Evolutionary conservation across 2,329 filamentous ascomycete species (phyloP).

Genomic region (Fusarium sp.): DNA sequence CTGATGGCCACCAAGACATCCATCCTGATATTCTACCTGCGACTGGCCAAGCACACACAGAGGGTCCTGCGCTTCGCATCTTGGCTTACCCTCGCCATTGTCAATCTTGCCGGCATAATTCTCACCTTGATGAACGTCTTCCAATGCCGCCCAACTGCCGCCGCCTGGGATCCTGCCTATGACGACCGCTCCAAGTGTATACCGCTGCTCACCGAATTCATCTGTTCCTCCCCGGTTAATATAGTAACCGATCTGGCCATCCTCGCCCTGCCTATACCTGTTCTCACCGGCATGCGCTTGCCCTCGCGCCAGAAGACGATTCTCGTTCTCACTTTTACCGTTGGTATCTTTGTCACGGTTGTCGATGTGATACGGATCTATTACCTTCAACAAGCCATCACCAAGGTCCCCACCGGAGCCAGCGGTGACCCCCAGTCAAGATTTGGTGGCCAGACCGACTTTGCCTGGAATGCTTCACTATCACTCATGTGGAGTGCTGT

Average conservation of each 20-base stretch:
- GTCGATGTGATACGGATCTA: slow-evolving; percentile 92
- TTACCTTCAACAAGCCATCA: slow-evolving; percentile 82
- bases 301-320: slow-evolving; percentile 90
- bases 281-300: slow-evolving; percentile 86
- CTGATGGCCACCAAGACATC: slow-evolving; percentile 93
- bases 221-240: slow-evolving; percentile 87
- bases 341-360: slow-evolving; percentile 88
- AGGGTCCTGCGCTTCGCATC: slow-evolving; percentile 83
- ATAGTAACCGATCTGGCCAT: slow-evolving; percentile 92
- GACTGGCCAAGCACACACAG: slow-evolving; percentile 81
- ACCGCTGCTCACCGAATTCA: slow-evolving; percentile 71
- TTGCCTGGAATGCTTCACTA: slow-evolving; percentile 81
- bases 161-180: slow-evolving; percentile 69
- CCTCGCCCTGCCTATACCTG: slow-evolving; percentile 87
- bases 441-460: slow-evolving; percentile 66
- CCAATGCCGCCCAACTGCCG: slow-evolving; percentile 81
- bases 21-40: slow-evolving; percentile 91
- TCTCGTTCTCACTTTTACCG: slow-evolving; percentile 84
- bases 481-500: slow-evolving; percentile 95
- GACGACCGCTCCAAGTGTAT: slow-evolving; percentile 60
- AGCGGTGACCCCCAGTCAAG: slow-evolving; percentile 55
- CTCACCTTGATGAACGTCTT: slow-evolving; percentile 90
- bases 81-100: slow-evolving; percentile 80
- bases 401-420: slow-evolving; percentile 52
- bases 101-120: slow-evolving; percentile 82